A percentile compares a stretch with the other conserved stretches of the same genome.
phyloP scores from a whole-genome alignment of 108 stramenopile genomes.

The Tribonema minus region DNA sequence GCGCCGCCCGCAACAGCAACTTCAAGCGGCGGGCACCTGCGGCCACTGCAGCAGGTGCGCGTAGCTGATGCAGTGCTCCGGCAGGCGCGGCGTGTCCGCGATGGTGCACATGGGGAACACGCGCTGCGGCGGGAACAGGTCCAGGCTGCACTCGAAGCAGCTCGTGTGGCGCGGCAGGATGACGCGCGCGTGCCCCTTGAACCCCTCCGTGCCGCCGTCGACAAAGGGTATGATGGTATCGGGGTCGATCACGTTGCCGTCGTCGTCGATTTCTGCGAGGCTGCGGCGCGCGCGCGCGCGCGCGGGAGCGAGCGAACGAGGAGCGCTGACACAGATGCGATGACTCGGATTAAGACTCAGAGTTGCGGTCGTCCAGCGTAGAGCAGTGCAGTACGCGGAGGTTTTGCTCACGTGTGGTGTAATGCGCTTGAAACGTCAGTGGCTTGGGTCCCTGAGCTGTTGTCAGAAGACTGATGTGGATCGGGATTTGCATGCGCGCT shows the following conservation, averaged over 20 bases:
- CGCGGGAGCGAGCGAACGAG: too few species aligned
- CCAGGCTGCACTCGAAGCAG: slow-evolving; percentile 96
- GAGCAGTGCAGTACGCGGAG: too few species aligned
- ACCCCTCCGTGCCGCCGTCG: slow-evolving; percentile 99
- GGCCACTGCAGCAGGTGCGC: slow-evolving; percentile 86
- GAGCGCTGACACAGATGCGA: too few species aligned
- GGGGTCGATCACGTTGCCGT: slow-evolving; percentile 71
- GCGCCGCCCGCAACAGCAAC: too few species aligned
- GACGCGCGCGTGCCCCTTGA: slow-evolving; percentile 94
- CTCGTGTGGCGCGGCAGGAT: slow-evolving; percentile 90
- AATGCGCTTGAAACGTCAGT: too few species aligned
- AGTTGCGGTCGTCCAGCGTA: too few species aligned
- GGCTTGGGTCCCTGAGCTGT: too few species aligned
- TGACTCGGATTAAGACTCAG: too few species aligned
- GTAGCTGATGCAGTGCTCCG: slow-evolving; percentile 98
- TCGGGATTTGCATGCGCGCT: too few species aligned
- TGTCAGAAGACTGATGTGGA: too few species aligned
- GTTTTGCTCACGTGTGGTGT: too few species aligned
- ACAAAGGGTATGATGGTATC: slow-evolving; percentile 89
- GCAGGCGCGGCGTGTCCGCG: slow-evolving; percentile 95
- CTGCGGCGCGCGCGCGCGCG: neutral
- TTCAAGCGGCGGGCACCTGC: slow-evolving; percentile 52
- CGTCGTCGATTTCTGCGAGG: slow-evolving; percentile 72
- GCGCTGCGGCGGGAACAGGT: slow-evolving; percentile 87
- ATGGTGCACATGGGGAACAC: slow-evolving; percentile 95